phyloP scores from a whole-genome alignment of 1,139 yeast genomes.

The Groenewaldozyma sp. region DNA sequence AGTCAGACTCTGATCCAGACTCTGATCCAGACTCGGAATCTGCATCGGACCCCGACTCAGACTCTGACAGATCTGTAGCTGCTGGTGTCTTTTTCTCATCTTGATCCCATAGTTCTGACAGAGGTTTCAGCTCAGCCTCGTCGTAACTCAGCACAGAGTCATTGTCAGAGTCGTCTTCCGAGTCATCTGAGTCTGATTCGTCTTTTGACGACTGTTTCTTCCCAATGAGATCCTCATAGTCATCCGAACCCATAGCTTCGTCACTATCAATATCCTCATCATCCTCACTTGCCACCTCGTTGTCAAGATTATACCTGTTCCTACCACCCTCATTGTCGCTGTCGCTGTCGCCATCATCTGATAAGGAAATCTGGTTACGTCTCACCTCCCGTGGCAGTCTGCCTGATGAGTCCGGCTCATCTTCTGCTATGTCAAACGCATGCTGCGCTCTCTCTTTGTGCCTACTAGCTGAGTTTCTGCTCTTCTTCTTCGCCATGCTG shows the following conservation, averaged over 20 bases:
- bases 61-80: constrained; percentile 18
- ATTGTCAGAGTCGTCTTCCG: constrained; percentile 31
- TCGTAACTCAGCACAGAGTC: constrained; percentile 43
- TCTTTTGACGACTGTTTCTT: constrained; percentile 11
- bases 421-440: constrained; percentile 44
- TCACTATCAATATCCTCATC: constrained; percentile 40
- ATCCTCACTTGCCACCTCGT: constrained; percentile 26
- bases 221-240: constrained; percentile 22
- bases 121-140: constrained; percentile 61
- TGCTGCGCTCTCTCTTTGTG: constrained; percentile 27
- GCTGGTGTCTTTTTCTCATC: constrained; percentile 40
- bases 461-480: constrained; percentile 8
- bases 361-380: constrained; percentile 5
- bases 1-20: constrained; percentile 19
- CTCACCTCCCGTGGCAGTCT: constrained; percentile 13
- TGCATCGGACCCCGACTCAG: constrained; percentile 34
- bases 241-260: constrained; percentile 31
- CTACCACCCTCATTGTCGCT: constrained; percentile 17
- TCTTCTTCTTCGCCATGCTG: constrained; percentile 9
- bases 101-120: constrained; percentile 84
- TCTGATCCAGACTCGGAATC: constrained; percentile 23
- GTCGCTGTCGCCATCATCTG: constrained; percentile 10
- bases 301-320: constrained; percentile 5
- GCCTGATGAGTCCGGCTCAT: constrained; percentile 23
- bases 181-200: constrained; percentile 11